Evolutionary conservation across 2,329 filamentous ascomycete genomes (phyloP), one percentile per base, ranked within the genome.

Genomic region (Ilyonectria destructans): DNA sequence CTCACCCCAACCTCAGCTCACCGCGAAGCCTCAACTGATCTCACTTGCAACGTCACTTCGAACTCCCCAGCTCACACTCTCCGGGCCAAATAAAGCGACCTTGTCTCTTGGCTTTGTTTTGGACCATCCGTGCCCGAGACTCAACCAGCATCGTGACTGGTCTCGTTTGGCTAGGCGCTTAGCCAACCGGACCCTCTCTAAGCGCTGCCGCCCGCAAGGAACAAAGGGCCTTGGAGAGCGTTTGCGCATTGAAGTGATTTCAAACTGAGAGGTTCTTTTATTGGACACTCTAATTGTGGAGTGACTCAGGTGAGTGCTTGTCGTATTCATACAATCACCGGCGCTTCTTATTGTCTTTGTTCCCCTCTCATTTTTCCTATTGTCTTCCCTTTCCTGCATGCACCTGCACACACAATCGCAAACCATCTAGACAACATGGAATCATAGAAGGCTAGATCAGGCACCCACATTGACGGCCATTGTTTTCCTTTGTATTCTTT

Each of bases 381-480:
- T 65, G 65, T 74, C 62, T 62, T 58, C 37, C 40, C 26, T 56
- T 63, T 33, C 55, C 69, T 67, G 56, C 52, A 69, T 61, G 68
- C 67, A 72, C 65, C 58, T 58, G n/a, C 62, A 59, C 33, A 37
- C 63, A 49, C 62, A 43, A n/a, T 61, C 64, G 61, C 65, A 70
- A 33, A 68, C 57, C 69, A 69, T 67, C 58, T 62, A 69, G 37
- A 49, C 56, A 72, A 35, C 35, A 73, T 77, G 75, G 69, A 77
- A 70, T 71, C 73, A 77, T 77, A 77, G 72, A 75, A 61, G 43
- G 33, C 68, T 66, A 75, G 69, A 74, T 57, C 72, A 52, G 54
- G 65, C 67, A 64, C 52, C 54, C 63, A 55, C 51, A 59, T 35
- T 62, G 37, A 49, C 33, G 43, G 6, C 33, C 48, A 19, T 56